These are phyloP conservation scores for Cyberlindnera mrakii DNA, from an alignment of 805 yeast species.

Conservation along the genomic window DNA sequence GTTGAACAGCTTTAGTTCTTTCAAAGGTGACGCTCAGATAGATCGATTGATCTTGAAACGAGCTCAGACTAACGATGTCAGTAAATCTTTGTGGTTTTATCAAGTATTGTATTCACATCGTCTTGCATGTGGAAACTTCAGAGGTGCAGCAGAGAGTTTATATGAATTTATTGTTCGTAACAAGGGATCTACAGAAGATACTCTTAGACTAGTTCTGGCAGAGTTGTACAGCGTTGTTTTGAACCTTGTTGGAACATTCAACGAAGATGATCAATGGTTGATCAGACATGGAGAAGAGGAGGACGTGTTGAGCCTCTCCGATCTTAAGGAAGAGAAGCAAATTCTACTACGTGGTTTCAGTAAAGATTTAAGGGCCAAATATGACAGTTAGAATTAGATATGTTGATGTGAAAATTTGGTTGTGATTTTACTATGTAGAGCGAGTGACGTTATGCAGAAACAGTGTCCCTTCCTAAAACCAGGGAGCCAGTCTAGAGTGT, in stretches of 20 bases:
- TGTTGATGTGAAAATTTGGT: no score
- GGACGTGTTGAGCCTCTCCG: conserved; percentile 16
- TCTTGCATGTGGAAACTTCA: conserved; percentile 40
- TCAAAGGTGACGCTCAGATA: conserved; percentile 36
- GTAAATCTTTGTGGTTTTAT: conserved; percentile 35
- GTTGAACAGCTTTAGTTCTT: conserved; percentile 37
- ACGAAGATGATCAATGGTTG: conserved; percentile 36
- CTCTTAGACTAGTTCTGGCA: conserved; percentile 14
- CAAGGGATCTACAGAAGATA: conserved; percentile 3
- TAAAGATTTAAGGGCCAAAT: background rate
- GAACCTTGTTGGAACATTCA: conserved; percentile 32
- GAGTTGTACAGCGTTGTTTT: conserved; percentile 35
- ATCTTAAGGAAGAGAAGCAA: conserved; percentile 13
- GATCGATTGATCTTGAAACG: conserved; percentile 33
- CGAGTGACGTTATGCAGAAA: no score
- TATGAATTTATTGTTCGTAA: conserved; percentile 33
- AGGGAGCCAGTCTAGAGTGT: no score
- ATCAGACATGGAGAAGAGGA: conserved; percentile 22
- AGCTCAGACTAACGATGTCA: conserved; percentile 25
- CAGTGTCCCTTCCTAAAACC: no score
- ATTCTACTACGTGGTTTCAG: background rate
- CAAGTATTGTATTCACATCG: conserved; percentile 48
- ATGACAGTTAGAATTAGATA: background rate
- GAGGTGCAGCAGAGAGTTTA: conserved; percentile 42
- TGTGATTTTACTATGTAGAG: no score